These are phyloP conservation scores for Paramecium pentaurelia DNA, from an alignment of 73 alveolate genomes.

Conservation along the genomic window DNA sequence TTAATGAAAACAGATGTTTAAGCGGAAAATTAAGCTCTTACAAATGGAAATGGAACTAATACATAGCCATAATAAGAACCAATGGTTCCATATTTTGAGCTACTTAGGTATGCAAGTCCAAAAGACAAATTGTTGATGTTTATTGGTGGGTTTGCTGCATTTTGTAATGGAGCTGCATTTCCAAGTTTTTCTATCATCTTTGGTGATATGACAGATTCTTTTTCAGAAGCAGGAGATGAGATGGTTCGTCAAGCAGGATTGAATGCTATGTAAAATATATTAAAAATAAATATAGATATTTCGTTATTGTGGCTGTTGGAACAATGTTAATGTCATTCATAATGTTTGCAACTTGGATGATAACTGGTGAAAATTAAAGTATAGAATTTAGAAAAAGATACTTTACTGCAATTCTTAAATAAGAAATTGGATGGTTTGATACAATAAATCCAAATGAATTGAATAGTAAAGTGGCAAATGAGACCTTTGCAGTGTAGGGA, in stretches of 20 bases:
- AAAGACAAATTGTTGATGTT: conserved; percentile 61
- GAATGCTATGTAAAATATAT: conserved; percentile 6
- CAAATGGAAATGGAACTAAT: background rate
- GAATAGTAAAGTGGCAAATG: conserved; percentile 70
- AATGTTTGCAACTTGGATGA: conserved; percentile 62
- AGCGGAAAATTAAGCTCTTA: background rate
- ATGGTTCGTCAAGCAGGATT: conserved; percentile 17
- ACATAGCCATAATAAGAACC: background rate
- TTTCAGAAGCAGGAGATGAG: conserved; percentile 58
- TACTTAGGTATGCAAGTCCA: conserved; percentile 55
- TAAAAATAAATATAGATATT: conserved; percentile 15
- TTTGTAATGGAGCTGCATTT: conserved; percentile 62
- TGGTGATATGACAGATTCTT: conserved; percentile 69
- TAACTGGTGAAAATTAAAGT: conserved; percentile 56
- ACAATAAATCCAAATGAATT: conserved; percentile 73
- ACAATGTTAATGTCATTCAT: conserved; percentile 49
- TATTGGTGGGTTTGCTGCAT: conserved; percentile 66
- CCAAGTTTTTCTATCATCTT: conserved; percentile 70
- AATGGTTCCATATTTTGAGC: conserved; percentile 47
- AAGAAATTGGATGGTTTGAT: conserved; percentile 86
- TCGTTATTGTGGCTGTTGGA: conserved; percentile 50
- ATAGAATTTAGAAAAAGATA: conserved; percentile 67
- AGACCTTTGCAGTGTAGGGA: conserved; percentile 68
- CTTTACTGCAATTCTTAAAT: conserved; percentile 67
- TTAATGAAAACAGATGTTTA: background rate